These are phyloP conservation scores for Saccharomyces eubayanus DNA, from an alignment of 805 yeast species.

Conservation along the genomic window DNA sequence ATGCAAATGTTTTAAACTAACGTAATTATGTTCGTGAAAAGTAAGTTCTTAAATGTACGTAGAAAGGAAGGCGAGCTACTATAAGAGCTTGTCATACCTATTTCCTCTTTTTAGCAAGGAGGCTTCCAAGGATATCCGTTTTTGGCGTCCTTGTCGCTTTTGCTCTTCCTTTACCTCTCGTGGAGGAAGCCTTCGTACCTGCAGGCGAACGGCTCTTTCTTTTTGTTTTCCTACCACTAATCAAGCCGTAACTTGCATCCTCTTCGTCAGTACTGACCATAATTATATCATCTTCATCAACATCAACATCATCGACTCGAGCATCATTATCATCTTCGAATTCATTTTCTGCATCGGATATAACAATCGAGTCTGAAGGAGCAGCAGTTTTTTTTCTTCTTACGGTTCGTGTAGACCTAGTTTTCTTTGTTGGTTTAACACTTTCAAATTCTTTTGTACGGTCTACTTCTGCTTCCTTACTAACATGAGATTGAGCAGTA, in stretches of 20 bases:
- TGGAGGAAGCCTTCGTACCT: slow-evolving; percentile 2
- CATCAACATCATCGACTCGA: slow-evolving; percentile 10
- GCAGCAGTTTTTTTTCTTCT: not conserved
- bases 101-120: slow-evolving; percentile 23
- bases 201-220: slow-evolving; percentile 5
- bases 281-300: slow-evolving; percentile 8
- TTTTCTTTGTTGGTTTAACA: not conserved
- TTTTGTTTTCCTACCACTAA: slow-evolving; percentile 2
- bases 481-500: not conserved
- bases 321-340: slow-evolving; percentile 1
- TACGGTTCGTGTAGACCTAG: not conserved
- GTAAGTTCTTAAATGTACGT: not conserved
- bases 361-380: slow-evolving; percentile 10
- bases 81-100: slow-evolving; percentile 1
- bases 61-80: not conserved
- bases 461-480: not conserved
- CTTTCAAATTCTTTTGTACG: slow-evolving; percentile 1
- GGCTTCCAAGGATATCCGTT: slow-evolving; percentile 23
- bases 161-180: slow-evolving; percentile 2
- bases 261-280: slow-evolving; percentile 9
- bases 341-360: slow-evolving; percentile 8
- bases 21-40: not conserved
- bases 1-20: not conserved
- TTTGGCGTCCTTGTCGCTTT: slow-evolving; percentile 22
- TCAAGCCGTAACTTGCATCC: not conserved